Evolutionary conservation across 352 stramenopile genomes (phyloP).

Genomic region (Aphanomyces stellatus): DNA sequence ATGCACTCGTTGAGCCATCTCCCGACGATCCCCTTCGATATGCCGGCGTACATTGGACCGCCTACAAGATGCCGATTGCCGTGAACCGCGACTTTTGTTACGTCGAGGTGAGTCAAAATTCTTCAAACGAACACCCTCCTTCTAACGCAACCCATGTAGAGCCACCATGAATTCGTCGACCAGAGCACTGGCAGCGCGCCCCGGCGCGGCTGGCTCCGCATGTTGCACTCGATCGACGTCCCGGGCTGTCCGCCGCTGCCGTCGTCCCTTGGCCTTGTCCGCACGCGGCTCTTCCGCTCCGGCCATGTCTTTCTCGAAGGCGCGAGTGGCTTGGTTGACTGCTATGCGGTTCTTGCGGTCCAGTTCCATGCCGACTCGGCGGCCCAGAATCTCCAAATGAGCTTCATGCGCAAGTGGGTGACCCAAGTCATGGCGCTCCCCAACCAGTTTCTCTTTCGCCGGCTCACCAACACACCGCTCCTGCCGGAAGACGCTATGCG

Average conservation of each 20-base stretch:
- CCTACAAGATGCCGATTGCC: conserved; percentile 56
- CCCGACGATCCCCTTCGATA: conserved; percentile 62
- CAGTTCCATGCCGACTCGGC: neutral
- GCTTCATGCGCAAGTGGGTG: conserved; percentile 6
- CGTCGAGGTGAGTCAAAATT: too few species aligned
- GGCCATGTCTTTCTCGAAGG: conserved; percentile 77
- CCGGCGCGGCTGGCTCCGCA: conserved; percentile 64
- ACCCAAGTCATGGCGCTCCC: conserved; percentile 6
- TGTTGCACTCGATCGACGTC: conserved; percentile 69
- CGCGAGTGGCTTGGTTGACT: conserved; percentile 40
- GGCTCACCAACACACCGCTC: neutral
- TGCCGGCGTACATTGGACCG: conserved; percentile 75
- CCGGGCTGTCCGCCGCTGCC: conserved; percentile 53
- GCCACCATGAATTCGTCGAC: conserved; percentile 79
- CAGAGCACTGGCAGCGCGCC: conserved; percentile 37
- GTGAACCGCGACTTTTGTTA: conserved; percentile 78
- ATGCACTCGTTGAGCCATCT: conserved; percentile 60
- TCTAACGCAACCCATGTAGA: conserved; percentile 20
- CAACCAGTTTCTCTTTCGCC: neutral
- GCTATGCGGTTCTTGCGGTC: conserved; percentile 1
- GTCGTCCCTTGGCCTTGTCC: conserved; percentile 50
- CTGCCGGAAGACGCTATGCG: neutral
- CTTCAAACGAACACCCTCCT: neutral
- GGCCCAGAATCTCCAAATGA: neutral
- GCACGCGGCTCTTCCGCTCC: conserved; percentile 64